Conservation (phyloP, 2,329 filamentous ascomycete species). For the Coniochaeta sp. region DNA sequence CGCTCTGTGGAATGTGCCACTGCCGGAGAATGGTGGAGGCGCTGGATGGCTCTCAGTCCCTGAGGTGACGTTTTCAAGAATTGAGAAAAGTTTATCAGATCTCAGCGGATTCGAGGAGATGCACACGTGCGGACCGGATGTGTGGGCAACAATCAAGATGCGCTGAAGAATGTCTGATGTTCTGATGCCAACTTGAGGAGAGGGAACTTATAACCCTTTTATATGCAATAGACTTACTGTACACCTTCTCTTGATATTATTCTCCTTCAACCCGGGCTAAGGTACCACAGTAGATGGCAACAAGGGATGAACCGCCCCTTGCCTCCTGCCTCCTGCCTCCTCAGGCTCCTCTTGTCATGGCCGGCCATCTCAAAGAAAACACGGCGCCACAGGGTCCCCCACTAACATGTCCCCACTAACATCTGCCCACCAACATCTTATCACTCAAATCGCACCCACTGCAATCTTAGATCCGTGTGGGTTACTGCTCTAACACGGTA, state of each 20-base stretch:
- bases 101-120: too few relatives aligned
- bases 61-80: too few relatives aligned
- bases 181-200: too few relatives aligned
- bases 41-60: too few relatives aligned
- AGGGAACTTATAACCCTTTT: too few relatives aligned
- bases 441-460: background rate
- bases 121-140: too few relatives aligned
- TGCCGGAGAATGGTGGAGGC: background rate
- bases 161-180: too few relatives aligned
- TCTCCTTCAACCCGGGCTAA: background rate
- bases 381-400: background rate
- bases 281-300: background rate
- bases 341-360: background rate
- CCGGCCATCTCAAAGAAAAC: background rate
- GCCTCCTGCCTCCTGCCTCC: too few relatives aligned
- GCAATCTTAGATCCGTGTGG: background rate
- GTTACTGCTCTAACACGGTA: background rate
- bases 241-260: background rate
- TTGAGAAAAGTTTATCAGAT: too few relatives aligned
- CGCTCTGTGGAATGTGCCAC: background rate
- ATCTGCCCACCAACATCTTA: constrained; percentile 1
- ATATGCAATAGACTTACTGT: too few relatives aligned
- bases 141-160: too few relatives aligned
- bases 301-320: background rate
- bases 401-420: background rate